Conservation (phyloP, 352 stramenopile species). For the Pythium monospermum region DNA sequence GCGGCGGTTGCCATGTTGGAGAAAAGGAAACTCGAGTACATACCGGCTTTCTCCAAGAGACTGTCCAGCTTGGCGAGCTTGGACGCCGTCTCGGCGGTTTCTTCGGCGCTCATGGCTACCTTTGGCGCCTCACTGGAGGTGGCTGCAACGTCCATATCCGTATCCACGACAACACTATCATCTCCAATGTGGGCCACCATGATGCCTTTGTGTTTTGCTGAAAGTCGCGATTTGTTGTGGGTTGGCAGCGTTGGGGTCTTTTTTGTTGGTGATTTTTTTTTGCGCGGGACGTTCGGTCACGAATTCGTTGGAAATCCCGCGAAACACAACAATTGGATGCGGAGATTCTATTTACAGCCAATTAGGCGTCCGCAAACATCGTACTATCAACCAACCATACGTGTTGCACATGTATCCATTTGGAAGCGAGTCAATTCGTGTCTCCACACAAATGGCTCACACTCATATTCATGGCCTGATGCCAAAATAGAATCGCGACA, state of each 20-base stretch:
- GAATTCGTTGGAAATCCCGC: conserved; percentile 18
- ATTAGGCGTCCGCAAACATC: not conserved
- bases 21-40: conserved; percentile 86
- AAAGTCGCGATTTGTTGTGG: not conserved
- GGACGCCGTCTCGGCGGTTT: conserved; percentile 41
- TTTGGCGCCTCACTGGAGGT: conserved; percentile 11
- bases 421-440: no score
- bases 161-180: conserved; percentile 22
- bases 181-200: conserved; percentile 59
- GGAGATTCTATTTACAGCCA: conserved; percentile 1
- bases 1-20: conserved; percentile 78
- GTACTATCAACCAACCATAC: conserved; percentile 4
- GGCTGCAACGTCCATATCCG: conserved; percentile 18
- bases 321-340: conserved; percentile 20
- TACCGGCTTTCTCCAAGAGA: conserved; percentile 80
- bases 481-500: no score
- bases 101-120: conserved; percentile 6
- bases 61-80: conserved; percentile 82
- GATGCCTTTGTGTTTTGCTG: not conserved
- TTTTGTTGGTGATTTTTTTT: conserved; percentile 6
- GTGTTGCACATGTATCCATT: conserved; percentile 9
- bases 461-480: no score
- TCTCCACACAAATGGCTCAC: no score
- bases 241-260: not conserved
- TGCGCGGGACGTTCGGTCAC: conserved; percentile 2